Evolutionary conservation across 768 basidiomycete genomes (phyloP).

Genomic region (Asterophora parasitica): DNA sequence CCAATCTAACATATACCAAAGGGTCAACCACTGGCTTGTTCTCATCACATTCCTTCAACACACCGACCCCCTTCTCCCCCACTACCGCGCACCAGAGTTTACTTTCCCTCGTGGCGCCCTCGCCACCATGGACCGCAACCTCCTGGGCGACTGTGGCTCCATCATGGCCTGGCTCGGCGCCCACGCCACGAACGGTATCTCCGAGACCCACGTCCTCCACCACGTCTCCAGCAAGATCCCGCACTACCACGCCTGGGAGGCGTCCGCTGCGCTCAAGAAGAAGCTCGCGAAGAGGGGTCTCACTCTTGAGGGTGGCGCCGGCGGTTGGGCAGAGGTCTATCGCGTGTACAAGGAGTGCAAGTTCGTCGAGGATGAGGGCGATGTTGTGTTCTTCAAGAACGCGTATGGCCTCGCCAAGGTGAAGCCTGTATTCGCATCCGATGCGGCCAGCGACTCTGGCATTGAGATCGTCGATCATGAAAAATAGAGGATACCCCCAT

Average conservation of each 20-base stretch:
- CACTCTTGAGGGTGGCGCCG: constrained; percentile 64
- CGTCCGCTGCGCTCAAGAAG: constrained; percentile 77
- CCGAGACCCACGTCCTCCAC: constrained; percentile 90
- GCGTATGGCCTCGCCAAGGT: constrained; percentile 70
- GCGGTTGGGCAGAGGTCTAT: constrained; percentile 77
- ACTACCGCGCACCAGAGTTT: constrained; percentile 87
- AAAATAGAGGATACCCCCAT: constrained; percentile 17
- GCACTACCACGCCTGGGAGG: constrained; percentile 94
- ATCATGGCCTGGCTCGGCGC: constrained; percentile 85
- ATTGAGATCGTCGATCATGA: constrained; percentile 45
- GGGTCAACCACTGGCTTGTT: constrained; percentile 93
- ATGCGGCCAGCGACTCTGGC: constrained; percentile 53
- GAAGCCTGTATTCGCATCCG: constrained; percentile 55
- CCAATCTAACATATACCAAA: constrained; percentile 19
- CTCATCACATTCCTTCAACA: constrained; percentile 97
- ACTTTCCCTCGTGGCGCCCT: constrained; percentile 94
- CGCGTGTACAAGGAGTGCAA: constrained; percentile 79
- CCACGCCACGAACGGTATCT: constrained; percentile 85
- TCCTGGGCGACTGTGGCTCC: constrained; percentile 73
- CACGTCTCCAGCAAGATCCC: constrained; percentile 95
- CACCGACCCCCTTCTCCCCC: constrained; percentile 91
- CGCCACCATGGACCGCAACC: constrained; percentile 80
- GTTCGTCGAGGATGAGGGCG: constrained; percentile 94
- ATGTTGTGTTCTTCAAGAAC: constrained; percentile 90
- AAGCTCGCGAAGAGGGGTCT: constrained; percentile 62